Evolutionary conservation across 495 filamentous ascomycete genomes (phyloP), one percentile per base, ranked within the genome.

Genomic region (Lophiostoma macrostomum): DNA sequence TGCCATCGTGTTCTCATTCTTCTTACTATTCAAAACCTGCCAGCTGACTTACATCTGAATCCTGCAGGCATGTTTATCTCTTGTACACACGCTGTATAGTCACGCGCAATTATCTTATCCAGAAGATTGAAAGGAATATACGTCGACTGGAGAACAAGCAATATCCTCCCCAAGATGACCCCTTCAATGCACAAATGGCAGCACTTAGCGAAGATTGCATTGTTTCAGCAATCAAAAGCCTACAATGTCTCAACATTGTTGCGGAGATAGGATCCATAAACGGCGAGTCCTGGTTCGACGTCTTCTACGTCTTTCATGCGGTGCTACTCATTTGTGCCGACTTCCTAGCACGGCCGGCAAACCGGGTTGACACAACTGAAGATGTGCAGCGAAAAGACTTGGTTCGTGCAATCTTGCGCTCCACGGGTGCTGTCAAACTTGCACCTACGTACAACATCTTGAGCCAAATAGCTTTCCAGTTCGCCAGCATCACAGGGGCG

Each of bases 401-500:
- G 7, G 35, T 38, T 6, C 35, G 35, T 18, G 6, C 35, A 7
- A 38, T 38, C 19, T 18, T 38, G 6, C 35, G 19, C 6, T 18
- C 35, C 7, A 38, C 35, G 7, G 8, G 6, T 10, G 35, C 19
- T 18, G 19, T 18, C 35, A 18, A 38, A 7, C 14, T 38, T 8
- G 35, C 35, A 38, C 35, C 35, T 7, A 38, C 35, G 14, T 38
- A 38, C 35, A 38, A 38, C 35, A 38, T 38, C 19, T 18, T 38
- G 6, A 8, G 7, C 16, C 35, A 38, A 18, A 8, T 38, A 10
- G 35, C 35, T 8, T 7, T 38, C 6, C 35, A 38, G 16, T 38
- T 38, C 16, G 35, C 35, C 14, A 18, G 8, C 16, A 38, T 42
- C 12, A 42, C 39, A 12, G 39, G 39, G 14, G 39, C 20, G 4